These are phyloP conservation scores for Orbilia oligospora DNA, from an alignment of 2,329 filamentous ascomycete species.

Conservation along the genomic window DNA sequence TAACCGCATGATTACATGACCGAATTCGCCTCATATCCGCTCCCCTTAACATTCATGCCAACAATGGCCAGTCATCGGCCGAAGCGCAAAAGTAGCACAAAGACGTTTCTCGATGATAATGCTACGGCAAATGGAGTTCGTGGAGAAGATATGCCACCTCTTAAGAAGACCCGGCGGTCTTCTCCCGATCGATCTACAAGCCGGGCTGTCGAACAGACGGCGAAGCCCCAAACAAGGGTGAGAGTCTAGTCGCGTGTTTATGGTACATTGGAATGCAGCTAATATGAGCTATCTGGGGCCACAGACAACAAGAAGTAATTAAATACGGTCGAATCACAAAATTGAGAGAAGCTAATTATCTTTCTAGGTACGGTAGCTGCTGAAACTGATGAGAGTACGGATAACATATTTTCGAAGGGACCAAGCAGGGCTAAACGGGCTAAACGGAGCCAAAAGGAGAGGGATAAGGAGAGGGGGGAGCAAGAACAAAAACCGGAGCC, in stretches of 20 bases:
- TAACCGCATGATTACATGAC: slow-evolving; percentile 57
- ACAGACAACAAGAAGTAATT: slow-evolving; percentile 47
- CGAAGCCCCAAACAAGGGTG: slow-evolving; percentile 38
- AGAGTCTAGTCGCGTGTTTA: slow-evolving; percentile 11
- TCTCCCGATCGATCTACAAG: slow-evolving; percentile 29
- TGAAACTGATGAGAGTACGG: slow-evolving; percentile 31
- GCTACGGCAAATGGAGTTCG: slow-evolving; percentile 25
- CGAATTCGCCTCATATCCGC: slow-evolving; percentile 56
- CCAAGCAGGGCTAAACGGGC: slow-evolving; percentile 53
- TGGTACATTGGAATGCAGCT: slow-evolving; percentile 23
- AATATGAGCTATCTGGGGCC: slow-evolving; percentile 5
- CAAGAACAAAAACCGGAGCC: slow-evolving; percentile 25
- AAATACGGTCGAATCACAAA: background rate
- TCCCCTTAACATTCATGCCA: slow-evolving; percentile 56
- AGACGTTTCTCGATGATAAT: slow-evolving; percentile 37
- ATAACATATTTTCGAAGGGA: slow-evolving; percentile 55
- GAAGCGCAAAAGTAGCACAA: slow-evolving; percentile 57
- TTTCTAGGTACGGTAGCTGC: slow-evolving; percentile 29
- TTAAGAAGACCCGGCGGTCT: slow-evolving; percentile 57
- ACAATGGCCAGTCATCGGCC: slow-evolving; percentile 60
- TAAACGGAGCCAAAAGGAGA: slow-evolving; percentile 41
- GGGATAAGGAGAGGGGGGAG: slow-evolving; percentile 13
- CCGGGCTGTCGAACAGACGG: background rate
- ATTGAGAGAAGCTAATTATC: slow-evolving; percentile 6
- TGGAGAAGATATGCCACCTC: slow-evolving; percentile 47